Base-by-base conservation (phyloP, 495 filamentous ascomycete species). In the Lepraria neglecta region DNA sequence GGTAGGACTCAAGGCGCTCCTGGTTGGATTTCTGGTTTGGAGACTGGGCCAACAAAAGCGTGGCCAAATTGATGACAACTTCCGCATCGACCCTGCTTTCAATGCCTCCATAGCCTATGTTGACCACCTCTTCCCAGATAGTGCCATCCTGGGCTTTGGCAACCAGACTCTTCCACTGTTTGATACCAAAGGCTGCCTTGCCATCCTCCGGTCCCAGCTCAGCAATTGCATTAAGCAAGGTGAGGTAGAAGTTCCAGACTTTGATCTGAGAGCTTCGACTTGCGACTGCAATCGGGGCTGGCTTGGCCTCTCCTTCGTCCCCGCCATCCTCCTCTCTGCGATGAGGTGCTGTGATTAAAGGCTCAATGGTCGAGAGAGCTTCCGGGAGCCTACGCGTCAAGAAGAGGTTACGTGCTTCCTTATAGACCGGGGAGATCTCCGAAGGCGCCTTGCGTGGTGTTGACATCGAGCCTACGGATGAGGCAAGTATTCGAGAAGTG, bases 211-310 rank as follows among this genome's bases (percentile, higher is more conserved):
- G 74, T 19, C 88, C 89, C 65, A 97, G 77, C 63, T 97, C 91
- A 42, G 92, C 78, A 51, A 96, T 87, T 28, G 89, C 89, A 74
- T 96, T 95, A 40, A 97, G 79, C 28, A 97, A 83, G 0, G 91
- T 95, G 55, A 97, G 82, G 72, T 97, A 97, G 66, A 98, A 80
- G 73, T 89, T 95, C 95, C 95, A 98, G 58, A 97, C 84, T 72
- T 96, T 97, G 73, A 96, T 89, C 64, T 92, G 79, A 60, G 87
- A 89, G 44, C 84, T 85, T 56, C 84, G 79, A 52, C 87, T 88
- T 59, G 87, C 88, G 63, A 76, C 78, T 56, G 84, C 84, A 55
- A 96, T 85, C 3, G 88, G 88, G 46, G 90, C 87, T 33, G 77
- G 73, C 17, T 69, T 62, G 15, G 72, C 65, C 15, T 68, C 57